phyloP scores from a whole-genome alignment of 208 protist genomes.

The Trypanosoma rangeli region DNA sequence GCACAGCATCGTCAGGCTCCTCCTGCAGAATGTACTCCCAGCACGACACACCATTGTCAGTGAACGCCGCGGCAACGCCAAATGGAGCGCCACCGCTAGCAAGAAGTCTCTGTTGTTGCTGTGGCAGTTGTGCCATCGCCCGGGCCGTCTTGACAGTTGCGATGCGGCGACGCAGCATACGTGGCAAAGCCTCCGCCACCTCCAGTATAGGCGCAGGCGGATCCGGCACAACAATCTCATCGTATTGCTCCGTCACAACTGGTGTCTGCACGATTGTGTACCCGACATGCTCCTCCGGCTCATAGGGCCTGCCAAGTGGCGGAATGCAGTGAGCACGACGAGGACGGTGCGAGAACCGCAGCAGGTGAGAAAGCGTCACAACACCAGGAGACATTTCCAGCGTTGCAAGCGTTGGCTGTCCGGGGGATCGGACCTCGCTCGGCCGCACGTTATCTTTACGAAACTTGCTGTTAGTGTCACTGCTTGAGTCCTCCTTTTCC shows the following conservation, averaged over 20 bases:
- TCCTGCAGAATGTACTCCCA: conserved; percentile 57
- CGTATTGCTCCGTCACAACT: conserved; percentile 83
- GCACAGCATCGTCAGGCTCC: conserved; percentile 44
- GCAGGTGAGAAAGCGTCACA: conserved; percentile 64
- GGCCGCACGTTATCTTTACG: not conserved
- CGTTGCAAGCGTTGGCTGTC: not conserved
- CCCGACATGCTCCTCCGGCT: conserved; percentile 55
- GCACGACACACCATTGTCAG: conserved; percentile 45
- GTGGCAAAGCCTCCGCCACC: conserved; percentile 7
- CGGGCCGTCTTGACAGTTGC: conserved; percentile 12
- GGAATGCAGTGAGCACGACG: conserved; percentile 48
- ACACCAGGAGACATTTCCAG: conserved; percentile 34
- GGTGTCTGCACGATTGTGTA: conserved; percentile 73
- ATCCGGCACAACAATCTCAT: conserved; percentile 74
- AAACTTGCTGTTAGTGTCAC: not conserved
- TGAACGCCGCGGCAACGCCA: not conserved
- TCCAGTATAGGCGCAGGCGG: conserved; percentile 9
- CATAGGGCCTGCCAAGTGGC: conserved; percentile 38
- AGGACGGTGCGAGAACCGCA: conserved; percentile 79
- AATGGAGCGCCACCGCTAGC: not conserved
- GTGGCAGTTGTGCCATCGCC: not conserved
- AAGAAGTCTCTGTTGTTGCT: conserved; percentile 2
- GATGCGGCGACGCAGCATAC: conserved; percentile 20
- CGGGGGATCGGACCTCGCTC: not conserved
- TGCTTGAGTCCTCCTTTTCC: not conserved